Evolutionary conservation across 2,329 filamentous ascomycete species (phyloP), one percentile per base, ranked within the genome.

Genomic region (Monosporascus cannonballus): DNA sequence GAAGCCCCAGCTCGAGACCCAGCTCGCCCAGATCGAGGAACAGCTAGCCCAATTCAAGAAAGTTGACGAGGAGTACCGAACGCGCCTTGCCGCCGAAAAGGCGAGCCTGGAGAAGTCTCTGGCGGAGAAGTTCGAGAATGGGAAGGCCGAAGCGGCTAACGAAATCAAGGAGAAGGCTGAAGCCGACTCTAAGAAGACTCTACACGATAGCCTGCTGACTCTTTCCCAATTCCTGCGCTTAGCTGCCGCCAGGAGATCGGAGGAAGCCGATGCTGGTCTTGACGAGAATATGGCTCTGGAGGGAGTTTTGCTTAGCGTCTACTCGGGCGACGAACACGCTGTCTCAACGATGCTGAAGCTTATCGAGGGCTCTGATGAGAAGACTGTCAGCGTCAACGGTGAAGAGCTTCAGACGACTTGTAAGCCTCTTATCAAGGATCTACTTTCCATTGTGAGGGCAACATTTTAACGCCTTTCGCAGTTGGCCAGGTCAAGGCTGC

Each of bases 211-310:
- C 66, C 75, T 94, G 41, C 74, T 92, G 47, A 76, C 83, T 25
- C 74, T 94, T 58, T 90, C 89, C 5, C 87, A 90, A 67, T 95
- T 94, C 75, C 75, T 94, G 58, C 84, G 87, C 59, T 80, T 91
- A 38, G 89, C 89, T 54, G 89, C 89, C 53, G 85, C 88, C 61
- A 84, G 89, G 59, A 81, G 88, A 61, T 78, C 83, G 20, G 85
- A 89, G 65, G 87, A 88, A 58, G 80, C 76, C 51, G 80, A 87
- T 61, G 78, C 81, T 47, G 72, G 76, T 41, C 69, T 79, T 5
- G 87, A 91, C 53, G 87, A 93, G 73, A 90, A 85, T 70, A 84
- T 85, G 70, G 90, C 89, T 37, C 84, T 94, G 54, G 89, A 95
- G 72, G 89, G 89, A 50, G 84, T 90, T 36, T 76, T 95, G 53